Percentiles rank a stretch among this genome's conserved stretches.
Conservation (phyloP, 208 protist genomes). For the Vickermania spadyakhi region DNA sequence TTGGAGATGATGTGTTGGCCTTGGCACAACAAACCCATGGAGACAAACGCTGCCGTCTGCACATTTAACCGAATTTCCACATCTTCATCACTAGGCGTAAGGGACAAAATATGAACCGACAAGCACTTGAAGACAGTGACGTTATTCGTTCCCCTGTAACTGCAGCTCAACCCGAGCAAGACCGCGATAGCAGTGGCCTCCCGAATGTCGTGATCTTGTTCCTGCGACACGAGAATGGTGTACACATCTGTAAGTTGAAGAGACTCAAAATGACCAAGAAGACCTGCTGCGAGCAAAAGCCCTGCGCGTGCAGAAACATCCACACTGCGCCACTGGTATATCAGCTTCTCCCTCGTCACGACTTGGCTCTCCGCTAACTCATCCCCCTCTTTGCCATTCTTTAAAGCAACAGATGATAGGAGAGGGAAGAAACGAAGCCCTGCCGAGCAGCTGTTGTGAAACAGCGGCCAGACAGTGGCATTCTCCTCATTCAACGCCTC, state of each 20-base stretch:
- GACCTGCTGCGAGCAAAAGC: constrained; percentile 61
- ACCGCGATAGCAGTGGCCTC: constrained; percentile 75
- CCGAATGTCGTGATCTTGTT: constrained; percentile 49
- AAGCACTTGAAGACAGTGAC: constrained; percentile 77
- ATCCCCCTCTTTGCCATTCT: constrained; percentile 5
- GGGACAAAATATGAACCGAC: constrained; percentile 73
- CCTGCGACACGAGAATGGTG: constrained; percentile 57
- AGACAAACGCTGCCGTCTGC: constrained; percentile 67
- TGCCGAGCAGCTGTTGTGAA: constrained; percentile 83
- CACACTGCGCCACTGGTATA: constrained; percentile 79
- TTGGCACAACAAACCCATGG: constrained; percentile 71
- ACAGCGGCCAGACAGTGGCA: constrained; percentile 54
- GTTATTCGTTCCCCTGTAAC: constrained; percentile 72
- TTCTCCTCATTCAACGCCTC: constrained; percentile 22
- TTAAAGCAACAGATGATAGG: neutral
- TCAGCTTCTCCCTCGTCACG: constrained; percentile 75
- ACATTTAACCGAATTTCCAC: constrained; percentile 81
- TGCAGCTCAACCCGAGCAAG: constrained; percentile 80
- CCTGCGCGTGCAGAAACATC: constrained; percentile 49
- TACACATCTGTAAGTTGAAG: constrained; percentile 85
- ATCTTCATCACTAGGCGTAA: constrained; percentile 72
- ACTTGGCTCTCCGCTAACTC: constrained; percentile 8
- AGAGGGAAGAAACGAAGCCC: constrained; percentile 74
- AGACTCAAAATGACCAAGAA: constrained; percentile 64
- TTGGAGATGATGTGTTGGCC: constrained; percentile 25